A percentile compares a stretch with the other conserved stretches of the same genome.
Conservation (phyloP, 164 flowering plant genomes). For the Liriodendron chinense region DNA sequence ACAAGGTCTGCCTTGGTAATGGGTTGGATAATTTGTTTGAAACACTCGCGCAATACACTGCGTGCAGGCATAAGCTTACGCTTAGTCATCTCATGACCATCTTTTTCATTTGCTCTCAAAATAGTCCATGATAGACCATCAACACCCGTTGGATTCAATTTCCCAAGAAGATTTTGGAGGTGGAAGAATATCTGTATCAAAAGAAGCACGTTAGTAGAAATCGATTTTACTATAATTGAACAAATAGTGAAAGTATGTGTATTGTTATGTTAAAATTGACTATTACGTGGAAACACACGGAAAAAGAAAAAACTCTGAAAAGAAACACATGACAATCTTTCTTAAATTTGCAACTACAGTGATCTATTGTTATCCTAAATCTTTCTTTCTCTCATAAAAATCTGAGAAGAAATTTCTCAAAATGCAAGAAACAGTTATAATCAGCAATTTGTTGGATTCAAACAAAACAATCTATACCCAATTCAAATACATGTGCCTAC, state of each 20-base stretch:
- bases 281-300: too few relatives aligned
- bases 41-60: constrained; percentile 79
- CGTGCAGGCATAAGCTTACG: constrained; percentile 72
- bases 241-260: neutral
- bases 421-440: neutral
- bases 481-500: too few relatives aligned
- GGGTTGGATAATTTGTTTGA: constrained; percentile 58
- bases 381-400: too few relatives aligned
- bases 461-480: too few relatives aligned
- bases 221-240: neutral
- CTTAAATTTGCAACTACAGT: neutral
- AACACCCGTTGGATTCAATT: constrained; percentile 40
- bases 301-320: too few relatives aligned
- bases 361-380: too few relatives aligned
- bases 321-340: too few relatives aligned
- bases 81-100: constrained; percentile 23
- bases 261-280: neutral
- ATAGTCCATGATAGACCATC: constrained; percentile 66
- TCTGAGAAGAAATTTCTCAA: neutral
- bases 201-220: neutral
- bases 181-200: constrained; percentile 51
- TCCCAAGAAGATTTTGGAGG: constrained; percentile 52
- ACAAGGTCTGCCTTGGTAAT: constrained; percentile 47
- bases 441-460: neutral
- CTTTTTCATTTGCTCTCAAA: constrained; percentile 35